These are phyloP conservation scores for Ceratobasidium sp. DNA, from an alignment of 1,284 basidiomycete genomes.

Conservation along the genomic window DNA sequence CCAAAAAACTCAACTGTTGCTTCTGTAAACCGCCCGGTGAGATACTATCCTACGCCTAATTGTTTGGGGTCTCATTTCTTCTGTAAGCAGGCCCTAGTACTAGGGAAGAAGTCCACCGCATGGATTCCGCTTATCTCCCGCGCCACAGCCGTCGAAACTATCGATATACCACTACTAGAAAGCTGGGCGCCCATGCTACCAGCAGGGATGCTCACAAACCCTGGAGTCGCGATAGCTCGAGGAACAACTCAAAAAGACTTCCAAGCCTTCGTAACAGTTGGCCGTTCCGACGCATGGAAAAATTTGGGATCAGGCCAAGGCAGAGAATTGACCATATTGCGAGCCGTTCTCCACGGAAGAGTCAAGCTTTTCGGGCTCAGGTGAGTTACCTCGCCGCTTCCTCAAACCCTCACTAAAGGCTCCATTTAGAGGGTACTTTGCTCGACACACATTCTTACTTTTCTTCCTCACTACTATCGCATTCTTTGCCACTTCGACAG, in stretches of 20 bases:
- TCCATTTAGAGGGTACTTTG: slow-evolving; percentile 31
- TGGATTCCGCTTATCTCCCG: slow-evolving; percentile 15
- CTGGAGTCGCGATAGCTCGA: slow-evolving; percentile 31
- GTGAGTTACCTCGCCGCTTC: neutral
- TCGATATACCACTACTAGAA: slow-evolving; percentile 26
- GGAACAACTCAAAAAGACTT: slow-evolving; percentile 31
- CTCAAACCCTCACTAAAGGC: neutral
- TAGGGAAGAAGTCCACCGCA: neutral
- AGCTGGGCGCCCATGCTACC: slow-evolving; percentile 18
- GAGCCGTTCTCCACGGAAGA: slow-evolving; percentile 29
- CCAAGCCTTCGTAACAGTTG: slow-evolving; percentile 32
- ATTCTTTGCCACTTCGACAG: slow-evolving; percentile 33
- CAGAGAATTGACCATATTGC: slow-evolving; percentile 28
- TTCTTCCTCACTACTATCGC: slow-evolving; percentile 27
- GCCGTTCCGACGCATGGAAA: slow-evolving; percentile 35
- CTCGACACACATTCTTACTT: slow-evolving; percentile 23
- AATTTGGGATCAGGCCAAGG: slow-evolving; percentile 29
- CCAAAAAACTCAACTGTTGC: slow-evolving; percentile 38
- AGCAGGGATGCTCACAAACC: slow-evolving; percentile 18
- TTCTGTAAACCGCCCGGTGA: slow-evolving; percentile 35
- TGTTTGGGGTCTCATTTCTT: neutral
- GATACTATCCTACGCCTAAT: neutral
- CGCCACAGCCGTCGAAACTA: slow-evolving; percentile 1
- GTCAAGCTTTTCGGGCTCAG: slow-evolving; percentile 32
- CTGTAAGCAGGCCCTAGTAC: slow-evolving; percentile 35